Conservation (phyloP, 306 rosid genomes). For the Potentilla sterilis region DNA sequence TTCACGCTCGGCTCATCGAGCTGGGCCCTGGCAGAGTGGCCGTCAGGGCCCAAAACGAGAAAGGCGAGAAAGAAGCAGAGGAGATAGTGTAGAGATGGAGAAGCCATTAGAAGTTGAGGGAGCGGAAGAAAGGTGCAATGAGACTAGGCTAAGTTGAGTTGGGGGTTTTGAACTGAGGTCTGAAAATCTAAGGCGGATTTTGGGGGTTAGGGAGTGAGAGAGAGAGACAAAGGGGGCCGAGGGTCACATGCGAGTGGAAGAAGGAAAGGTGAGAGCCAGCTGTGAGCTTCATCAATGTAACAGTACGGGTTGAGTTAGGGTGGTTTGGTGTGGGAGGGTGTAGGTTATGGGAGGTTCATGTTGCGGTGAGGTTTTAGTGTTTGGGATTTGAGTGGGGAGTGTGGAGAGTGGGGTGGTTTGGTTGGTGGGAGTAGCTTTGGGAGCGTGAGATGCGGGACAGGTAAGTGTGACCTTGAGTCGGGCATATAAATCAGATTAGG, state of each 20-base stretch:
- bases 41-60: background rate
- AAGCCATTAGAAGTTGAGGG: constrained; percentile 32
- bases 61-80: constrained; percentile 21
- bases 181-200: background rate
- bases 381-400: background rate
- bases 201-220: background rate
- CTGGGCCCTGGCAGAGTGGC: constrained; percentile 26
- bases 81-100: background rate
- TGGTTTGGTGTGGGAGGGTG: constrained; percentile 3
- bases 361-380: background rate
- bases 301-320: constrained; percentile 18
- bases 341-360: background rate
- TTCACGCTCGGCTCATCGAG: constrained; percentile 56
- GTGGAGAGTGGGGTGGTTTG: background rate
- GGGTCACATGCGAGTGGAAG: constrained; percentile 61
- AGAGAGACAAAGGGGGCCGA: constrained; percentile 12
- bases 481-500: background rate
- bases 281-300: constrained; percentile 50
- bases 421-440: background rate
- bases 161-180: background rate
- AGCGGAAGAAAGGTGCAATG: background rate
- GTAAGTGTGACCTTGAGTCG: background rate
- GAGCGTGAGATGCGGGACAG: background rate
- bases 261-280: constrained; percentile 44
- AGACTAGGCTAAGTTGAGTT: background rate